Base-by-base conservation (phyloP, 768 basidiomycete species). In the Rhodotorula graminis region DNA sequence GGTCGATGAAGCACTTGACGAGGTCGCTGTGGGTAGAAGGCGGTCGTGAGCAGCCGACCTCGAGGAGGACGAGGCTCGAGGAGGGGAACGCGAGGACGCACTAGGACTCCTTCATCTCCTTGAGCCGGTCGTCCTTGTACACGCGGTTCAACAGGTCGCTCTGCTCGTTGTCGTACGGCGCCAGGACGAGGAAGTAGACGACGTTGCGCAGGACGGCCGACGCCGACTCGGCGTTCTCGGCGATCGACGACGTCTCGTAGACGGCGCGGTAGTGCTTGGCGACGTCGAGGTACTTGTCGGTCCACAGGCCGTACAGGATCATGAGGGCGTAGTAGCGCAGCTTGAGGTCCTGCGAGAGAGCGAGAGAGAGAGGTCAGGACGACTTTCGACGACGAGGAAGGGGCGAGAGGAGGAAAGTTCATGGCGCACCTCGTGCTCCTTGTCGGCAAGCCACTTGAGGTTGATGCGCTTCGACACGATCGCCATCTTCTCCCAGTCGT, bases 231-330 rank as follows among this genome's bases (percentile, higher is more conserved):
- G 59, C n/a, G 61, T 64, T 68, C 23, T 67, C 72, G 37, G 93
- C 92, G 82, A 99, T 89, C 59, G 91, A 89, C 12, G 93, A 91
- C 23, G 95, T 97, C 80, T 96, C 93, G 92, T 93, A 98, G 53
- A 99, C 90, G 80, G 93, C 93, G 82, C 95, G 86, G 80, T 93
- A 98, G 78, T 94, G 88, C 80, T 95, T 94, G 52, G 93, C 93
- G 14, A 91, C 92, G 75, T 97, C 94, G 29, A 99, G 86, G 80
- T 96, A 97, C 37, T 88, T 86, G 71, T 86, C 87, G 74, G 89
- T 86, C 74, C 91, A 90, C 25, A 99, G 84, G 31, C 92, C 92
- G 78, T 93, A 89, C 81, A 93, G 90, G 66, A 98, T 94, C 91
- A 98, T 95, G 72, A 99, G 84, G 77, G 94, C 89, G 81, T 97